Conservation (phyloP, 805 yeast species). For the Saturnispora gosingensis region DNA sequence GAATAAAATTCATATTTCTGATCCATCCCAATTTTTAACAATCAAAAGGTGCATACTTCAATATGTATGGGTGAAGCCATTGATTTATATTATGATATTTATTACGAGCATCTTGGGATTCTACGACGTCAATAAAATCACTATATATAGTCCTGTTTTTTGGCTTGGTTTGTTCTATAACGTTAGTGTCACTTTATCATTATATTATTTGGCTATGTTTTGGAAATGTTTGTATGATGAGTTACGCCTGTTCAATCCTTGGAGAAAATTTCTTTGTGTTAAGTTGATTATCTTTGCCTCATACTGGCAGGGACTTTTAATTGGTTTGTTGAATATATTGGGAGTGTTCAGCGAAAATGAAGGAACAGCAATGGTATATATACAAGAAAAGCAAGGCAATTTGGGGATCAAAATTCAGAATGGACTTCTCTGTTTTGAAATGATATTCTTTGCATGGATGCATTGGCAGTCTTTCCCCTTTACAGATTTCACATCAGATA, state of each 20-base stretch:
- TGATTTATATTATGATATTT: conserved; percentile 52
- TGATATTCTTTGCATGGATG: conserved; percentile 78
- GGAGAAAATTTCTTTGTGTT: conserved; percentile 89
- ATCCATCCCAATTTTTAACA: conserved; percentile 66
- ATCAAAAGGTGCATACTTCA: conserved; percentile 84
- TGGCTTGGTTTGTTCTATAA: conserved; percentile 70
- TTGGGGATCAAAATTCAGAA: conserved; percentile 57
- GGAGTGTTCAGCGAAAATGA: conserved; percentile 31
- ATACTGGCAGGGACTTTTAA: conserved; percentile 86
- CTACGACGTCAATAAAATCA: conserved; percentile 43
- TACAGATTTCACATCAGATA: conserved; percentile 52
- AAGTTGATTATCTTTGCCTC: conserved; percentile 92
- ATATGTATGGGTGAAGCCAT: conserved; percentile 90
- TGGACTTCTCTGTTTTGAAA: conserved; percentile 70
- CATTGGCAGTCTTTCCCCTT: conserved; percentile 83
- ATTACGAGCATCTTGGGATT: conserved; percentile 38
- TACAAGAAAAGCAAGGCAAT: conserved; percentile 12
- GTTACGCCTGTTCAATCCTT: conserved; percentile 70
- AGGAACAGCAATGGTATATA: conserved; percentile 25
- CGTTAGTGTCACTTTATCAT: conserved; percentile 66
- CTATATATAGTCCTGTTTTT: conserved; percentile 42
- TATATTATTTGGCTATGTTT: conserved; percentile 79
- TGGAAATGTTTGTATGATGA: conserved; percentile 87
- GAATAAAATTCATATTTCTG: conserved; percentile 67
- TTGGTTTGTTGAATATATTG: conserved; percentile 43